Base-by-base conservation (phyloP, 129 eudicot species). In the Glebionis coronaria region DNA sequence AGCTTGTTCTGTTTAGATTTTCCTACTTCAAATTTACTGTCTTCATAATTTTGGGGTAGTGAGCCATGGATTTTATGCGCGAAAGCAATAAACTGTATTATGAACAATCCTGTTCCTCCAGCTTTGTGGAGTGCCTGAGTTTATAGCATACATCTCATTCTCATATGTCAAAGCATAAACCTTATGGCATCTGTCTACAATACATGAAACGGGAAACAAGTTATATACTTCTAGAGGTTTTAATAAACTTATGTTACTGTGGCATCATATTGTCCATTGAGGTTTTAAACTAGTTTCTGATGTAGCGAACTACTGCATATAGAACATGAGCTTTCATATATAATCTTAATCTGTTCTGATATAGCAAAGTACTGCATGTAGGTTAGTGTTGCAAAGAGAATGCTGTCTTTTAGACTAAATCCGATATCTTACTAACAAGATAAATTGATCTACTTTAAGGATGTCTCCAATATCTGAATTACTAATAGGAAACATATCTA, bases 1-100 rank as follows among this genome's bases (percentile, higher is more conserved):
- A 69, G 16, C 42, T 63, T 21, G 46, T 35, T 38, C 14, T 60
- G 66, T 70, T 64, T 59, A 28, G 47, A 12, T 56, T 46, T 67
- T 6, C 54, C 23, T 12, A 64, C 71, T 29, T 6, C 23, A 54
- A 54, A 46, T 3, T 9, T 19, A 60, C n/a, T 15, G n/a, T 57
- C 45, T 70, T n/a, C 47, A 9, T 25, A 44, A 44, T 53, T 23
- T 14, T 58, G 12, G 14, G 58, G 12, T 46, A 46, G 28, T 25
- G 56, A 46, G 57, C 31, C 56, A 45, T 44, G 56, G n/a, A 21
- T 10, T 56, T 45, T 59, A 6, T 12, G 28, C 10, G 49, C 9
- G 23, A 59, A 70, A 13, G 11, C 14, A 27, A 49, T 8, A 5
- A 35, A 9, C 6, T 35, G 7, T 35, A 35, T 9, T 1, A 1